phyloP scores from a whole-genome alignment of 495 filamentous ascomycete genomes.

The Emericellopsis terricola region DNA sequence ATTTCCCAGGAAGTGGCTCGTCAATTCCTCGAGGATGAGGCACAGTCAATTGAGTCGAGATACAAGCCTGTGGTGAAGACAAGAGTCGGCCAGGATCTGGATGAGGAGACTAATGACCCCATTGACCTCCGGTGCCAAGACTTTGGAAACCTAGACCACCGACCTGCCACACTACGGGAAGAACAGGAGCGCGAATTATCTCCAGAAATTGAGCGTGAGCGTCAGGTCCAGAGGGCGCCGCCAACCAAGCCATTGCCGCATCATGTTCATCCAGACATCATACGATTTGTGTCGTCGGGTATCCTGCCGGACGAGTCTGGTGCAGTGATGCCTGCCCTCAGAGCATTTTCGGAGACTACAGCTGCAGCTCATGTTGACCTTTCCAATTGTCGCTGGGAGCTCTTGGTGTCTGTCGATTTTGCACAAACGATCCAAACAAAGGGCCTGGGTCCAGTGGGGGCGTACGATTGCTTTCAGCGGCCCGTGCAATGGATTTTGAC shows the following conservation, averaged over 20 bases:
- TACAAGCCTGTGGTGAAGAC: slow-evolving; percentile 23
- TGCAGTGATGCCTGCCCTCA: slow-evolving; percentile 31
- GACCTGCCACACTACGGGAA: slow-evolving; percentile 32
- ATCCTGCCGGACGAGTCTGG: slow-evolving; percentile 4
- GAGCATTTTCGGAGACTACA: slow-evolving; percentile 20
- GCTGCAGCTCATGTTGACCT: slow-evolving; percentile 14
- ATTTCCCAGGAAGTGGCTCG: slow-evolving; percentile 15
- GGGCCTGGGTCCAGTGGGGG: slow-evolving; percentile 3
- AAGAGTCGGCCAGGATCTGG: slow-evolving; percentile 9
- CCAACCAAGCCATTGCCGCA: slow-evolving; percentile 19
- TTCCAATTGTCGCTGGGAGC: slow-evolving; percentile 16
- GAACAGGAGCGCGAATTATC: slow-evolving; percentile 55
- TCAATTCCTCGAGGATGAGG: slow-evolving; percentile 23
- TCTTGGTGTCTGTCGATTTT: slow-evolving; percentile 42
- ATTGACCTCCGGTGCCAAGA: slow-evolving; percentile 24
- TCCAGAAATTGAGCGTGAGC: slow-evolving; percentile 42
- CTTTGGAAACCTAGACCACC: slow-evolving; percentile 19
- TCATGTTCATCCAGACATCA: slow-evolving; percentile 25
- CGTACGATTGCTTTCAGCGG: slow-evolving; percentile 38
- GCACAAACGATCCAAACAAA: slow-evolving; percentile 20
- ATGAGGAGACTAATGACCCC: background rate
- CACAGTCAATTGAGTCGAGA: slow-evolving; percentile 14
- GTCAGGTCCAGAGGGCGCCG: slow-evolving; percentile 31
- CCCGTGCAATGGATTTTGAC: slow-evolving; percentile 43
- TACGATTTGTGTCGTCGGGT: slow-evolving; percentile 17